A percentile compares a stretch with the other conserved stretches of the same genome.
phyloP scores from a whole-genome alignment of 2,329 filamentous ascomycete species.

The Ambrosiella beaveri region DNA sequence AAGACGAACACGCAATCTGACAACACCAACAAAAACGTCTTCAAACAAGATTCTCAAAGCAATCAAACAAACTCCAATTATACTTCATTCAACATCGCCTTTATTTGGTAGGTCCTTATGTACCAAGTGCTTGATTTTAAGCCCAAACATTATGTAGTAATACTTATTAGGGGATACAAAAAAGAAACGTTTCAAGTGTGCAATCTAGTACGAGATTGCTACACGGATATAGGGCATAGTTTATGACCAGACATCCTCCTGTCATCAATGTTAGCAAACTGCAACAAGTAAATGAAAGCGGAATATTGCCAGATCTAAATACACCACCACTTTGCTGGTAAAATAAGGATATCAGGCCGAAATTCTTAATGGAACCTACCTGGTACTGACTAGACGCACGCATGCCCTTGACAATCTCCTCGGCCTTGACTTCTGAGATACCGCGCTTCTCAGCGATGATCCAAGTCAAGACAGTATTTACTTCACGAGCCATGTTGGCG shows the following conservation, averaged over 20 bases:
- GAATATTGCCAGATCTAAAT: neutral
- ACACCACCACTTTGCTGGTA: no score
- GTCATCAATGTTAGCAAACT: slow-evolving; percentile 12
- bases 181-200: neutral
- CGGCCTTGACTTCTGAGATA: slow-evolving; percentile 69
- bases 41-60: neutral
- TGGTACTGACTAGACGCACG: slow-evolving; percentile 90
- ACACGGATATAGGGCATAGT: neutral
- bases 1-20: neutral
- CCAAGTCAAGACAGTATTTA: slow-evolving; percentile 70
- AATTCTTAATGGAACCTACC: slow-evolving; percentile 31
- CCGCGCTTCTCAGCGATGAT: slow-evolving; percentile 75
- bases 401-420: slow-evolving; percentile 96
- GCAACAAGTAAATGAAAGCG: neutral
- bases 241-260: slow-evolving; percentile 60
- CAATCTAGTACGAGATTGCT: neutral
- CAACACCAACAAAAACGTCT: neutral
- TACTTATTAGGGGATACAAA: neutral
- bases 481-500: slow-evolving; percentile 88
- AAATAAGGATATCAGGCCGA: neutral
- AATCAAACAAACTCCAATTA: neutral
- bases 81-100: neutral
- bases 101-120: neutral
- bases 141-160: neutral
- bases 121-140: neutral